A percentile compares a stretch with the other conserved stretches of the same genome.
Evolutionary conservation across 2,329 filamentous ascomycete species (phyloP).

Genomic region (Penicillium sp.): DNA sequence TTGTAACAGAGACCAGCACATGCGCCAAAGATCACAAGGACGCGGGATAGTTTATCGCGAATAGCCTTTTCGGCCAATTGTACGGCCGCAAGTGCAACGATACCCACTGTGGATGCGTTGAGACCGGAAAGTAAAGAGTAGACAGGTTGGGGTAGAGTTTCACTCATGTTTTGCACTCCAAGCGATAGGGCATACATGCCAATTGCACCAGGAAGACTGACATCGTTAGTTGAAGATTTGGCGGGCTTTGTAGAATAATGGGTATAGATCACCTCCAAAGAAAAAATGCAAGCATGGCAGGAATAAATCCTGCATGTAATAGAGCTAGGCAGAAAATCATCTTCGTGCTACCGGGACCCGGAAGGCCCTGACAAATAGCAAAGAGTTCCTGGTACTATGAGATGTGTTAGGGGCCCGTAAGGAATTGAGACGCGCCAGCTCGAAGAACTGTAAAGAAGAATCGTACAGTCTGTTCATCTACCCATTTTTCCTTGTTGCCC

Average conservation of each 20-base stretch:
- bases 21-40: constrained; percentile 63
- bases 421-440: not conserved
- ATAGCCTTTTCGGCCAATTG: constrained; percentile 67
- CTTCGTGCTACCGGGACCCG: constrained; percentile 68
- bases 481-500: constrained; percentile 55
- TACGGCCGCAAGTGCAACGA: constrained; percentile 68
- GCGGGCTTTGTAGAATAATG: not conserved
- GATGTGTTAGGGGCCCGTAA: not conserved
- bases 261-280: constrained; percentile 58
- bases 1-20: constrained; percentile 68
- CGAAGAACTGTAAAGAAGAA: not conserved
- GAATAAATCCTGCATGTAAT: constrained; percentile 59
- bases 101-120: constrained; percentile 69
- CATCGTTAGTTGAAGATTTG: not conserved
- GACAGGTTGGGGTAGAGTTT: constrained; percentile 58
- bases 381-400: constrained; percentile 69
- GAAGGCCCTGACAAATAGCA: constrained; percentile 64
- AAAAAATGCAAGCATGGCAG: constrained; percentile 59
- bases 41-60: constrained; percentile 60
- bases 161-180: constrained; percentile 60
- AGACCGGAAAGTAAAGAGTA: constrained; percentile 70
- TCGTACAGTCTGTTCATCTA: constrained; percentile 65
- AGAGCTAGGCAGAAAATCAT: constrained; percentile 68
- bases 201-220: constrained; percentile 64
- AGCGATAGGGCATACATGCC: constrained; percentile 68